Evolutionary conservation across 257 asterid genomes (phyloP), one percentile per base, ranked within the genome.

Genomic region (Petunia secreta): DNA sequence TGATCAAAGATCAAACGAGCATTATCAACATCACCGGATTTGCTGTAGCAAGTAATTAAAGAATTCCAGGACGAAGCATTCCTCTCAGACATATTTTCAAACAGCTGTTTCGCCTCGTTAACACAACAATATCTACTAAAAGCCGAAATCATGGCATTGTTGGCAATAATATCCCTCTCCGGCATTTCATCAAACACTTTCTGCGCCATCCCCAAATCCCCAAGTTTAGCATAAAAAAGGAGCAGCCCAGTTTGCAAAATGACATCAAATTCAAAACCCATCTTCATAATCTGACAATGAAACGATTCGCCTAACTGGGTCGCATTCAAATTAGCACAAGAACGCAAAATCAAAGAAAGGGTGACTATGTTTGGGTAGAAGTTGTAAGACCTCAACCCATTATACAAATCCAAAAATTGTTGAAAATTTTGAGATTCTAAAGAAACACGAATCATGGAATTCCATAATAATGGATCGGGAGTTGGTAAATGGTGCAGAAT

Each of bases 1-100:
- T 8, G 81, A 86, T 86, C 87, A 81, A 86, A 86, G 80, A 86
- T 3, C 4, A 79, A 78, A 46, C 83, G 79, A 2, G 89, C 87
- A 81, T 82, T 58, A 4, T 81, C 63, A 25, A 83, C 43, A 14
- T 83, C 82, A n/a, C 82, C 83, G 15, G 63, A 64, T 79, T 83
- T 86, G 80, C 82, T 74, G 16, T 79, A 85, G 38, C 85, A 75
- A 44, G 53, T 82, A 36, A 85, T 85, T 82, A 85, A 62, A 2
- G 83, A 55, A 76, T 85, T 85, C 88, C 88, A 85, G 53, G 88
- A 79, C 57, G 79, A 46, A 13, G 82, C 16, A 69, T 85, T 43
- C n/a, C 68, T 79, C 82, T 79, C 80, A 4, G 82, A 37, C 88
- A 85, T 82, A 65, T 48, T 36, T 59, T 82, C 84, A 79, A 85